Percentiles rank a stretch among this genome's conserved stretches.
phyloP scores from a whole-genome alignment of 2,329 filamentous ascomycete genomes.

The Domatiomyces catenatus region DNA sequence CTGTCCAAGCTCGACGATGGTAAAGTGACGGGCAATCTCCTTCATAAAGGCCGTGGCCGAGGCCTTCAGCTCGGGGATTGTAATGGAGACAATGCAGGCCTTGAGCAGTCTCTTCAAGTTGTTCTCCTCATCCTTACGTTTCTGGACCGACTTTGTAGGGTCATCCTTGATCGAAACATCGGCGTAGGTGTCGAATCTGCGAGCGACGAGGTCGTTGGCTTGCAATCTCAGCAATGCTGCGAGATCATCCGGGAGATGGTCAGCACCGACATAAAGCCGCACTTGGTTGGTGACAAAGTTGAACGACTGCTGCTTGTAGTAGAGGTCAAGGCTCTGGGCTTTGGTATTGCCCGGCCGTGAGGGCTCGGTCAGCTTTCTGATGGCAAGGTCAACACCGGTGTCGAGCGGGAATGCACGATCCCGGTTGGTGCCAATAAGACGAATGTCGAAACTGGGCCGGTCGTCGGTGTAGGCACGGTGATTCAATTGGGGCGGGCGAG shows the following conservation, averaged over 20 bases:
- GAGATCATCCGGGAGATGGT: conserved; percentile 79
- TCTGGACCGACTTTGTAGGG: conserved; percentile 65
- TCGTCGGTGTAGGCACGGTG: conserved; percentile 83
- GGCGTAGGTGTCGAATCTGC: conserved; percentile 54
- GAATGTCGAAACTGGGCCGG: conserved; percentile 69
- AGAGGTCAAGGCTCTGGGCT: conserved; percentile 52
- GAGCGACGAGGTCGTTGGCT: conserved; percentile 65
- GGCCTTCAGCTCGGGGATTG: conserved; percentile 62
- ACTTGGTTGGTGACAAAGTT: conserved; percentile 75
- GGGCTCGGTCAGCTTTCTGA: conserved; percentile 70
- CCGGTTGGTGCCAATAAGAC: conserved; percentile 74
- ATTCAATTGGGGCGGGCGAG: conserved; percentile 65
- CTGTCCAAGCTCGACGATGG: conserved; percentile 73
- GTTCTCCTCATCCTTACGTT: conserved; percentile 71
- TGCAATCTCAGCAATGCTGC: conserved; percentile 71
- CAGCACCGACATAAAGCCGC: conserved; percentile 77
- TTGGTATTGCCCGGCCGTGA: conserved; percentile 46
- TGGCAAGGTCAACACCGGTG: conserved; percentile 74
- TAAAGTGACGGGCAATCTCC: conserved; percentile 77
- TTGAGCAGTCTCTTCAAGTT: conserved; percentile 77
- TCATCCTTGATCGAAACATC: conserved; percentile 58
- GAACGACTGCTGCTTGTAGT: conserved; percentile 88
- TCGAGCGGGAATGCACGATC: conserved; percentile 77
- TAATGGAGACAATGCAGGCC: conserved; percentile 71
- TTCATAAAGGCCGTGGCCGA: conserved; percentile 61